These are phyloP conservation scores for Podaxis sp. DNA, from an alignment of 768 basidiomycete species.

Conservation along the genomic window DNA sequence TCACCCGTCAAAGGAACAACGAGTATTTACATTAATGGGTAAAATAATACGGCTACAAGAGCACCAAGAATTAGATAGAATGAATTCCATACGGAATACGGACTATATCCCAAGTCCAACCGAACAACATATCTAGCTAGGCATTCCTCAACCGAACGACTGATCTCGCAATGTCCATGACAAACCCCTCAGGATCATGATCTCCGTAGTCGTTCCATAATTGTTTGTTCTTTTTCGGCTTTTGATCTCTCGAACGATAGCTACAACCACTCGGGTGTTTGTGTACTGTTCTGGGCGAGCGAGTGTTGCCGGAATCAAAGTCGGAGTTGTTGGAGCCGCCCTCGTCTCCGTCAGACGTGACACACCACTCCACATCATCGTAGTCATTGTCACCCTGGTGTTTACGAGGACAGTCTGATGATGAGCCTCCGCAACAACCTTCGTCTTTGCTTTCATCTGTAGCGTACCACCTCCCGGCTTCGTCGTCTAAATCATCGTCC, in stretches of 20 bases:
- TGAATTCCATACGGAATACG: not conserved
- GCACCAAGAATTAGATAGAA: not conserved
- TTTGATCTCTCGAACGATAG: not conserved
- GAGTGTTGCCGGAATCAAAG: not conserved
- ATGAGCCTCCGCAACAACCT: not conserved
- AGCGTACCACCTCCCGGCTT: not conserved
- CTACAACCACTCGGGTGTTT: not conserved
- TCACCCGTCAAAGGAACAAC: not conserved
- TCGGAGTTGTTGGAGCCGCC: not conserved
- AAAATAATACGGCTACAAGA: not conserved
- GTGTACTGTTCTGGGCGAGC: not conserved
- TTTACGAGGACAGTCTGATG: not conserved
- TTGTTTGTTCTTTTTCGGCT: not conserved
- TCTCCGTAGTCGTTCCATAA: not conserved
- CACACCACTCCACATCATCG: not conserved
- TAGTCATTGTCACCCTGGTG: not conserved
- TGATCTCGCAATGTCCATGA: not conserved
- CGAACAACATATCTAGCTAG: not conserved
- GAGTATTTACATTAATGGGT: not conserved
- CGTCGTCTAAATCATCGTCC: not conserved
- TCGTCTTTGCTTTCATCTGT: not conserved
- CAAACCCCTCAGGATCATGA: not conserved
- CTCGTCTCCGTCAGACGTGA: not conserved
- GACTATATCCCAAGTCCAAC: not conserved
- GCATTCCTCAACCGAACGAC: not conserved